A percentile compares a stretch with the other conserved stretches of the same genome.
Evolutionary conservation across 345 rosid species (phyloP).

Genomic region (Salix koriyanagi): DNA sequence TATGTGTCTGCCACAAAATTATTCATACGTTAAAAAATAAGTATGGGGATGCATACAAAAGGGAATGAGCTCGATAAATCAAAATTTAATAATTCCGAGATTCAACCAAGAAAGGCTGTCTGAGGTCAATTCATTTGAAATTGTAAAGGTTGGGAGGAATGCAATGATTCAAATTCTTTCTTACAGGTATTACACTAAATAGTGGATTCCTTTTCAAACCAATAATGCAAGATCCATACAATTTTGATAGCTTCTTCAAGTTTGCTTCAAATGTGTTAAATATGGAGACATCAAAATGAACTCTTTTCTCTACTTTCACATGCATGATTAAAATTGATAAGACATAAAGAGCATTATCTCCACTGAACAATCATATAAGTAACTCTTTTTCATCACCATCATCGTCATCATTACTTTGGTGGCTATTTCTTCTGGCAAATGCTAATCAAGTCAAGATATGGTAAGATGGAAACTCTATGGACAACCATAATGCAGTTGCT

Average conservation of each 20-base stretch:
- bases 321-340: not conserved
- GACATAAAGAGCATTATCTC: not conserved
- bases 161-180: not conserved
- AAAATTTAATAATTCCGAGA: not conserved
- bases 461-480: not conserved
- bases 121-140: not conserved
- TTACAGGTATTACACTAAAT: not conserved
- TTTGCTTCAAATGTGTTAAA: not conserved
- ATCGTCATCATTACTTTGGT: not conserved
- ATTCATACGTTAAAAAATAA: constrained; percentile 13
- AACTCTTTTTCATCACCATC: too few species aligned
- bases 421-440: not conserved
- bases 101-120: not conserved
- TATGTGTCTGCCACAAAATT: constrained; percentile 46
- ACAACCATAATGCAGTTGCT: not conserved
- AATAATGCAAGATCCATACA: not conserved
- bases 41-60: not conserved
- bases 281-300: not conserved
- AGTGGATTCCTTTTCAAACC: not conserved
- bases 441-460: not conserved
- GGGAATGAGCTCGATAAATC: not conserved
- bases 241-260: too few species aligned
- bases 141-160: too few species aligned
- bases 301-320: not conserved
- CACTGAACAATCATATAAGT: too few species aligned